Evolutionary conservation across 2,329 filamentous ascomycete genomes (phyloP), one percentile per base, ranked within the genome.

Genomic region (Fusarium armeniacum): DNA sequence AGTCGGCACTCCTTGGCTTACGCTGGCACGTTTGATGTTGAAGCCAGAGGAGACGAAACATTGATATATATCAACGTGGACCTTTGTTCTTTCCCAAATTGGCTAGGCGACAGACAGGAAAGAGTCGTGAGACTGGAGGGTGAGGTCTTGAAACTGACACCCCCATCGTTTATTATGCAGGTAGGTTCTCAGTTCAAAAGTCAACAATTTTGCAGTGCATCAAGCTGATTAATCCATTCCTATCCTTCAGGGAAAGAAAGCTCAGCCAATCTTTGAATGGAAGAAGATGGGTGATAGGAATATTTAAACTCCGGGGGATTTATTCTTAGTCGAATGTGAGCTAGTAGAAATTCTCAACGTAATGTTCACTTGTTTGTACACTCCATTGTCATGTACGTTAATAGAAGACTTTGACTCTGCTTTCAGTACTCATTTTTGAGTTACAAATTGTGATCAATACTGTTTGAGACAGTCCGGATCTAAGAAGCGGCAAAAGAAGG

Each of bases 21-120:
- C 33, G 47, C 47, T 38, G 47, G 47, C 47, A 38, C 20, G 22
- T 50, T 50, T 50, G 47, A 50, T 38, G 47, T 50, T 50, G 33
- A 38, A 28, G 22, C 47, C 33, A 50, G 22, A 38, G 47, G 47
- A 26, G 47, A 50, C 32, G 22, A 50, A 38, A 50, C 47, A 20
- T 50, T 50, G 47, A 50, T 50, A 38, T 50, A 38, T 28, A 50
- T 50, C 47, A 50, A 6, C 32, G 47, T 50, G 22, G 33, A 20
- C 22, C 33, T 38, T 38, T 50, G 32, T 50, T 50, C 33, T 50
- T 50, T 50, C 16, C 22, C 47, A 50, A 50, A 50, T 16, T 50
- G 46, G 46, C 32, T 49, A 36, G 46, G 46, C 32, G 46, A 49
- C 36, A 49, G 46, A 36, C 46, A 49, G 13, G 46, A 49, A 26